Evolutionary conservation across 179 eudicot species (phyloP), one percentile per base, ranked within the genome.

Genomic region (Vitellaria paradoxa): DNA sequence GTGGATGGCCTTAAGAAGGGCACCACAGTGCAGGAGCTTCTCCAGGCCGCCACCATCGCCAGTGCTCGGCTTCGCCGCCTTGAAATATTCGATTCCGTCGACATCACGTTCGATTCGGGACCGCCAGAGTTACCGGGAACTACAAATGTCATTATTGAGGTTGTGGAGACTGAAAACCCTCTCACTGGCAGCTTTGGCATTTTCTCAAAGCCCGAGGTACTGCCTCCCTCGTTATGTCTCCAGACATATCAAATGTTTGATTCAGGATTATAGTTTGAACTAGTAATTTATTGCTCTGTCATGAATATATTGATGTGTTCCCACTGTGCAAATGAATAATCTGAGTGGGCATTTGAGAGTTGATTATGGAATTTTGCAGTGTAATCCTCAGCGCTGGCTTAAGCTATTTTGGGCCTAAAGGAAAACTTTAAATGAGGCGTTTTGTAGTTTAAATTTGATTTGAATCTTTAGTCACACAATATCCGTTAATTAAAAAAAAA

Each of bases 71-170:
- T 95, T 20, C 76, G 66, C 24, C 50, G 81, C 52, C 87, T 96
- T 4, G 91, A 82, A 0, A 82, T 96, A 5, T 96, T 93, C 45
- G 97, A 96, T 78, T 81, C 92, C 15, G 93, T 93, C 26, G 81
- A 78, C 57, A 81, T 96, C 46, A 88, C 88, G 42, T 81, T 96
- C 20, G 94, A 92, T 76, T 69, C 94, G 7, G 99, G 99, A 0
- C 99, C 99, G 9, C 84, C 76, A 9, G 99, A 93, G 82, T 76
- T 95, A 70, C 95, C 93, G 4, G 91, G 88, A 20, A 89, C 98
- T 11, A 76, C 91, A 0, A 95, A 93, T 81, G 91, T 93, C 4
- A 72, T 93, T 15, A 82, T 95, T 12, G 84, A 95, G 84, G 96
- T 95, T 57, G 77, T 77, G 9, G 99, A 95, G 87, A 17, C 82